These are phyloP conservation scores for Leccinum barrowsii DNA, from an alignment of 768 basidiomycete species.

Conservation along the genomic window DNA sequence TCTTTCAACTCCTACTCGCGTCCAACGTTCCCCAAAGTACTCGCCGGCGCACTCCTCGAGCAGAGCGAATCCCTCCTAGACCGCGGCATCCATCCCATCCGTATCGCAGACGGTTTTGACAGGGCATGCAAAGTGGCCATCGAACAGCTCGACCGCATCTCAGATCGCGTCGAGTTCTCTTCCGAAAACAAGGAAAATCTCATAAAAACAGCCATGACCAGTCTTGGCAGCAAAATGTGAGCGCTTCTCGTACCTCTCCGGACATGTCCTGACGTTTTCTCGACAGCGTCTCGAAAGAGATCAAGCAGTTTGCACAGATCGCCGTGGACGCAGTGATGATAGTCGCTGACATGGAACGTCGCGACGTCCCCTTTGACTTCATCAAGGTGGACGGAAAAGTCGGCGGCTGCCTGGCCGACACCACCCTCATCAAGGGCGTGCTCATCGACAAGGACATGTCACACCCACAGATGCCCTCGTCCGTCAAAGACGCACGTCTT, in stretches of 20 bases:
- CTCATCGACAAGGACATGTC: slow-evolving; percentile 99
- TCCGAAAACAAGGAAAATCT: slow-evolving; percentile 80
- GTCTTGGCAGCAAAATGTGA: slow-evolving; percentile 97
- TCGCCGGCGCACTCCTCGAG: slow-evolving; percentile 96
- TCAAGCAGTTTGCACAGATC: slow-evolving; percentile 92
- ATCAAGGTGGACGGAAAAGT: slow-evolving; percentile 99
- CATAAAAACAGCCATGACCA: slow-evolving; percentile 92
- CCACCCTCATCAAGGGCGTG: slow-evolving; percentile 91
- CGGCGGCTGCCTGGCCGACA: slow-evolving; percentile 94
- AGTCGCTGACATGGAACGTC: slow-evolving; percentile 92
- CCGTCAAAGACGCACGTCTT: slow-evolving; percentile 82
- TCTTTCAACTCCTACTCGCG: slow-evolving; percentile 3
- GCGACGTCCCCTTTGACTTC: slow-evolving; percentile 94
- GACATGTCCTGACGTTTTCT: slow-evolving; percentile 2
- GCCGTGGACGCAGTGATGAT: slow-evolving; percentile 95
- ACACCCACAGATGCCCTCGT: slow-evolving; percentile 95
- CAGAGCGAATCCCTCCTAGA: slow-evolving; percentile 96
- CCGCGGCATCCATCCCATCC: slow-evolving; percentile 97
- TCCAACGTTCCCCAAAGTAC: slow-evolving; percentile 47
- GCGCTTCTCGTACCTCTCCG: not conserved
- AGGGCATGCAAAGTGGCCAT: slow-evolving; percentile 89
- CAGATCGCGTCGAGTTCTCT: slow-evolving; percentile 86
- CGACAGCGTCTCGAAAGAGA: slow-evolving; percentile 91
- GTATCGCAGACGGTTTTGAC: slow-evolving; percentile 98
- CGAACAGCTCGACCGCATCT: slow-evolving; percentile 84